These are phyloP conservation scores for Termitomyces sp. DNA, from an alignment of 768 basidiomycete species.

Conservation along the genomic window DNA sequence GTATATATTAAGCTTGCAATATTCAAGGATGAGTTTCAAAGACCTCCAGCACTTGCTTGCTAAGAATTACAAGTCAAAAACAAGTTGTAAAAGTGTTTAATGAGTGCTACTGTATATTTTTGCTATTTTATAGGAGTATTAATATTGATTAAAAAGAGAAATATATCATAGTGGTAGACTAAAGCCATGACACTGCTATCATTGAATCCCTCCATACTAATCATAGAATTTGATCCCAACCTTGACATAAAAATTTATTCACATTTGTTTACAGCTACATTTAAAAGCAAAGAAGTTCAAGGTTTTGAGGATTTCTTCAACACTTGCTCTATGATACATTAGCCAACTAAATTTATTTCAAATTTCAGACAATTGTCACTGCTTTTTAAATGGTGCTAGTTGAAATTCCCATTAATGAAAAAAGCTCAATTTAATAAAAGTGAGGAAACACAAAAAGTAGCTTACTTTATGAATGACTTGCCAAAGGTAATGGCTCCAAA, in stretches of 20 bases:
- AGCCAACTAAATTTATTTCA: conserved; percentile 30
- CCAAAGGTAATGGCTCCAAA: conserved; percentile 27
- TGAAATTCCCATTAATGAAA: conserved; percentile 34
- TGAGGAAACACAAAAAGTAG: conserved; percentile 26
- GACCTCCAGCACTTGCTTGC: no score
- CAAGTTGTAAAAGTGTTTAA: conserved; percentile 17
- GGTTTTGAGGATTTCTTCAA: conserved; percentile 15
- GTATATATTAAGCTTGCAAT: no score
- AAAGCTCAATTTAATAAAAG: no score
- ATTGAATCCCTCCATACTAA: conserved; percentile 23
- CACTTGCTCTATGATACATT: conserved; percentile 18
- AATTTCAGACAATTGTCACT: conserved; percentile 30
- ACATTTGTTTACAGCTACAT: conserved; percentile 33
- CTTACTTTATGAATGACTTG: conserved; percentile 19
- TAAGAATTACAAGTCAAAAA: no score
- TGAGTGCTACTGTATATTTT: conserved; percentile 31
- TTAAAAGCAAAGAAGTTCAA: conserved; percentile 19
- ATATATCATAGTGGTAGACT: conserved; percentile 34
- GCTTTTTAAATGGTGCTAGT: conserved; percentile 28
- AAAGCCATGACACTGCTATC: conserved; percentile 34
- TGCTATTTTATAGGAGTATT: conserved; percentile 36
- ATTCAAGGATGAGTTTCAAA: no score
- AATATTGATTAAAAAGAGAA: conserved; percentile 36
- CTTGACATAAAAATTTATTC: conserved; percentile 30
- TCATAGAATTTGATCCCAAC: conserved; percentile 19